phyloP scores from a whole-genome alignment of 2,329 filamentous ascomycete species.

The Leptodontidium sp. region DNA sequence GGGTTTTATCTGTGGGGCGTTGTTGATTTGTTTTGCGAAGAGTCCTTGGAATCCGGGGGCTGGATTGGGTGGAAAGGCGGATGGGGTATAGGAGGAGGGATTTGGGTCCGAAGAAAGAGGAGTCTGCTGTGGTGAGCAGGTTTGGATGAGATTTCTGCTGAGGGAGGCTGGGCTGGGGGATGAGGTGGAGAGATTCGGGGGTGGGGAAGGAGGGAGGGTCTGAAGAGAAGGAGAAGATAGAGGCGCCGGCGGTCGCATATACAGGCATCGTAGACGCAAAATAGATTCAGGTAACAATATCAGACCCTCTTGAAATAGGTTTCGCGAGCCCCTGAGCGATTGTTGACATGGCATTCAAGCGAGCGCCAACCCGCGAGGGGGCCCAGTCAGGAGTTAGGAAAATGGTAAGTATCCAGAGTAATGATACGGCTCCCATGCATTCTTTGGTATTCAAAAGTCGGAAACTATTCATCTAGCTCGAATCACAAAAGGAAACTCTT shows the following conservation, averaged over 20 bases:
- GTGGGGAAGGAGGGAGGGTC: not conserved
- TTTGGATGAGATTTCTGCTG: slow-evolving; percentile 33
- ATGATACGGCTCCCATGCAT: too few relatives aligned
- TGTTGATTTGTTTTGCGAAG: slow-evolving; percentile 55
- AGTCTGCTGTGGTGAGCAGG: slow-evolving; percentile 33
- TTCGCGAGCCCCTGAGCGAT: not conserved
- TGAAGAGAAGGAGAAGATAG: not conserved
- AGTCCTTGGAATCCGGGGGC: slow-evolving; percentile 63
- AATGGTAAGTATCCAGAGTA: too few relatives aligned
- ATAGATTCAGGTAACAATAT: not conserved
- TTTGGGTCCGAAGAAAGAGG: slow-evolving; percentile 30
- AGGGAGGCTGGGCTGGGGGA: slow-evolving; percentile 7
- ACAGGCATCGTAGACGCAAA: slow-evolving; percentile 1
- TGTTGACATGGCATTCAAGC: too few relatives aligned
- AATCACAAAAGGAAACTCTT: too few relatives aligned
- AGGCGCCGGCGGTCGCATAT: not conserved
- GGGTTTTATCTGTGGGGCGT: slow-evolving; percentile 58
- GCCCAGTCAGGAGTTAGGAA: too few relatives aligned
- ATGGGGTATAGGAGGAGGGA: slow-evolving; percentile 51
- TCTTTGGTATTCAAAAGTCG: too few relatives aligned
- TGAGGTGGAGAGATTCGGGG: not conserved
- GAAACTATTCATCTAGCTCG: too few relatives aligned
- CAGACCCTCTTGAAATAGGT: not conserved
- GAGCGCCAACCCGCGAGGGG: too few relatives aligned
- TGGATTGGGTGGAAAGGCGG: slow-evolving; percentile 70